Conservation (phyloP, 2,329 filamentous ascomycete species). For the Ophiosphaerella narmari region DNA sequence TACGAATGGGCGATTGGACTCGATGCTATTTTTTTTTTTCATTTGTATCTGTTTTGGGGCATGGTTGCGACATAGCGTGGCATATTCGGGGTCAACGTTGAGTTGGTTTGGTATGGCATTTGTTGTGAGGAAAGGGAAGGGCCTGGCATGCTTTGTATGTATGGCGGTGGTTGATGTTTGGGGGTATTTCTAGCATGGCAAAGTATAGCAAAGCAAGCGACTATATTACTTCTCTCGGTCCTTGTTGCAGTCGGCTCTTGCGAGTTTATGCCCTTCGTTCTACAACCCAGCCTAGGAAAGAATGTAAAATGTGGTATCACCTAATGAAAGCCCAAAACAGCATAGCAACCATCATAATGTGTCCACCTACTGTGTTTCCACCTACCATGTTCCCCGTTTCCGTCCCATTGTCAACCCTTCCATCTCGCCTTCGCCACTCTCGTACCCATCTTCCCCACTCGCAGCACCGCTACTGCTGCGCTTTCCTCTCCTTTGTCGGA, state of each 20-base stretch:
- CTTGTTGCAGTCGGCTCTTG: no score
- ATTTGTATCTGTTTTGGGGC: not conserved
- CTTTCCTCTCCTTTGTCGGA: conserved; percentile 74
- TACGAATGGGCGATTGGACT: not conserved
- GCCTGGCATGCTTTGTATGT: no score
- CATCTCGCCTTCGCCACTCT: conserved; percentile 25
- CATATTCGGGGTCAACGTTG: not conserved
- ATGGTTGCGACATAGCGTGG: conserved; percentile 2
- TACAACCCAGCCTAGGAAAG: not conserved
- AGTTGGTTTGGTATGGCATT: not conserved
- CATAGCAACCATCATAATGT: not conserved
- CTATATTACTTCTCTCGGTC: not conserved
- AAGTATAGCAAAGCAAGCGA: conserved; percentile 2
- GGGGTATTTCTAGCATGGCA: conserved; percentile 1
- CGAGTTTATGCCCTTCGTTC: not conserved
- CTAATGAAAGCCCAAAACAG: conserved; percentile 3
- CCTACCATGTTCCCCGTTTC: conserved; percentile 11
- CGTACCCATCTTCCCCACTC: conserved; percentile 19
- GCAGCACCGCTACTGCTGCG: conserved; percentile 48
- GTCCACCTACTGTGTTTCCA: no score
- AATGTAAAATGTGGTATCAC: conserved; percentile 22
- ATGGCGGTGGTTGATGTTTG: not conserved
- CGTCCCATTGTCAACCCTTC: conserved; percentile 30
- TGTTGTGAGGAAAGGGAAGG: not conserved
- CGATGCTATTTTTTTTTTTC: not conserved